Percentiles rank a stretch among this genome's conserved stretches.
phyloP scores from a whole-genome alignment of 2,329 filamentous ascomycete genomes.

The Aspergillus pseudoglaucus region DNA sequence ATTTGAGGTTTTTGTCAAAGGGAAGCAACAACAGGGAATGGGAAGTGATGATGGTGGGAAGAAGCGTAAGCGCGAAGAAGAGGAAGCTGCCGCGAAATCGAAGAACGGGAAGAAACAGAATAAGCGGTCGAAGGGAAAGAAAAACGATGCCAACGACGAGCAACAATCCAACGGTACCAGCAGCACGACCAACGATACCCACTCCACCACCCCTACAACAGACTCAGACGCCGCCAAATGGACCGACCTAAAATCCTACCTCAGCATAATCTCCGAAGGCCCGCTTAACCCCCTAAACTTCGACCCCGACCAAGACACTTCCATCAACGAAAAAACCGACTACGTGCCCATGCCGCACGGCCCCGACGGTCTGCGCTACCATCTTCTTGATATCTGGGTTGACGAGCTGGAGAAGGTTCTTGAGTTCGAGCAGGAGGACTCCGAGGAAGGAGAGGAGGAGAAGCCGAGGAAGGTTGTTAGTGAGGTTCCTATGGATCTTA shows the following conservation, averaged over 20 bases:
- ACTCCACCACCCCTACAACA: not conserved
- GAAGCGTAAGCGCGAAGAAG: slow-evolving; percentile 27
- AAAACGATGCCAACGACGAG: slow-evolving; percentile 15
- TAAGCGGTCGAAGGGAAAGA: slow-evolving; percentile 15
- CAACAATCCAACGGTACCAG: slow-evolving; percentile 8
- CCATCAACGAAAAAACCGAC: slow-evolving; percentile 20
- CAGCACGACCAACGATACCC: not conserved
- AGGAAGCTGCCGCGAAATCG: slow-evolving; percentile 8
- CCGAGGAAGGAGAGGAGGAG: slow-evolving; percentile 25
- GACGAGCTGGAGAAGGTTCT: slow-evolving; percentile 76
- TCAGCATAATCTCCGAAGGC: slow-evolving; percentile 35
- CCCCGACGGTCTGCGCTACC: slow-evolving; percentile 77
- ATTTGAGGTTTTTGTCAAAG: slow-evolving; percentile 44
- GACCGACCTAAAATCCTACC: slow-evolving; percentile 30
- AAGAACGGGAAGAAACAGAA: slow-evolving; percentile 26
- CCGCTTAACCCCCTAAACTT: slow-evolving; percentile 36
- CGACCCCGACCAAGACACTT: slow-evolving; percentile 23
- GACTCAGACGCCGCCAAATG: slow-evolving; percentile 18
- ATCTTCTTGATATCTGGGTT: slow-evolving; percentile 83
- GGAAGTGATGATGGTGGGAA: slow-evolving; percentile 14
- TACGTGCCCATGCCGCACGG: slow-evolving; percentile 48
- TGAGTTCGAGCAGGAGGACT: slow-evolving; percentile 36
- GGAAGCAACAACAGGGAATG: slow-evolving; percentile 6
- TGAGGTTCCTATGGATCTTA: slow-evolving; percentile 32
- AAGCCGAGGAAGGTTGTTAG: slow-evolving; percentile 27